Evolutionary conservation across 306 rosid genomes (phyloP).

Genomic region (Aeschynomene evenia): DNA sequence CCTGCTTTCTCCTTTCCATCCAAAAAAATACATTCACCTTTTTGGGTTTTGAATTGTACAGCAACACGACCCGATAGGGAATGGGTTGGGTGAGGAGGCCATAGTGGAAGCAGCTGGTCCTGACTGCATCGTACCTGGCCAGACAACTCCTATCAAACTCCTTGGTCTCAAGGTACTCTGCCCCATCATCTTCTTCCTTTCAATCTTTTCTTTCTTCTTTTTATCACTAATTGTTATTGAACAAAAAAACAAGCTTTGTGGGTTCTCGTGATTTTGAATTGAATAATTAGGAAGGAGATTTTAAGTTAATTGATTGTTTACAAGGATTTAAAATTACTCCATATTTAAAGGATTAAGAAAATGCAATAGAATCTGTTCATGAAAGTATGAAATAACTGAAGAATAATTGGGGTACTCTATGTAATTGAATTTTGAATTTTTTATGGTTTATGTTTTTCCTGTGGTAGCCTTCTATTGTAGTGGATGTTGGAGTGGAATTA

Average conservation of each 20-base stretch:
- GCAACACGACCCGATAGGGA: conserved; percentile 77
- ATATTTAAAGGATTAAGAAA: not conserved
- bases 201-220: not conserved
- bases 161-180: conserved; percentile 80
- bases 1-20: too few species aligned
- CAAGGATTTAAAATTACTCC: not conserved
- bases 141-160: conserved; percentile 54
- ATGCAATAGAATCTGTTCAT: not conserved
- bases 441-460: not conserved
- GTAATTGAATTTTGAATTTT: not conserved
- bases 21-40: too few species aligned
- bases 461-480: not conserved
- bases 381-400: not conserved
- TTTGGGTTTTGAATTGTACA: conserved; percentile 25
- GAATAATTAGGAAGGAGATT: not conserved
- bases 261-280: not conserved
- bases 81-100: conserved; percentile 76
- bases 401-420: not conserved
- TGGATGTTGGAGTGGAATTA: not conserved
- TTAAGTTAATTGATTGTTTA: not conserved
- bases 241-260: not conserved
- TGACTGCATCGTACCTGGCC: conserved; percentile 91
- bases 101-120: conserved; percentile 92
- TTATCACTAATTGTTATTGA: not conserved
- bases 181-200: not conserved